These are phyloP conservation scores for Vaccinium myrtillus DNA, from an alignment of 148 eudicot species.

Conservation along the genomic window DNA sequence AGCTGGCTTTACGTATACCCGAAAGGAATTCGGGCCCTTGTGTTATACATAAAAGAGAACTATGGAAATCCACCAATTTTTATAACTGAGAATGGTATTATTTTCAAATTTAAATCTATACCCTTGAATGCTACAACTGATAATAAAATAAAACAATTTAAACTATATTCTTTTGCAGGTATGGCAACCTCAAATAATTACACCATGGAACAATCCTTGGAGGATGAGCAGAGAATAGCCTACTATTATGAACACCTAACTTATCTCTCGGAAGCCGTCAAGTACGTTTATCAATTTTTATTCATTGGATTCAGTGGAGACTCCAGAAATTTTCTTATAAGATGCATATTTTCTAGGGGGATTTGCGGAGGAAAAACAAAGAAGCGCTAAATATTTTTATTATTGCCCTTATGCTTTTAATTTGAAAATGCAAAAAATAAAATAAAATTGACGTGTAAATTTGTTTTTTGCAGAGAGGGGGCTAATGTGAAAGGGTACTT, in stretches of 20 bases:
- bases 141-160: neutral
- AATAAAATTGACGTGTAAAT: no score
- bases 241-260: slow-evolving; percentile 9
- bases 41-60: slow-evolving; percentile 12
- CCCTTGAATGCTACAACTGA: no score
- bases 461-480: slow-evolving; percentile 15
- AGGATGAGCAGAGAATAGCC: slow-evolving; percentile 10
- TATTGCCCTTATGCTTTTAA: neutral
- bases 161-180: neutral
- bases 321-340: no score
- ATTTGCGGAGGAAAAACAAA: neutral
- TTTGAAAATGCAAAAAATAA: no score
- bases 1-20: slow-evolving; percentile 16
- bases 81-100: slow-evolving; percentile 17
- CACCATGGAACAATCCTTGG: neutral
- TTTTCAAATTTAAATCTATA: neutral
- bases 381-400: no score
- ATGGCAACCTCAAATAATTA: neutral
- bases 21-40: slow-evolving; percentile 2
- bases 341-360: neutral
- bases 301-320: no score
- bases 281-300: neutral
- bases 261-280: slow-evolving; percentile 10
- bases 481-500: slow-evolving; percentile 18
- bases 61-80: slow-evolving; percentile 17